Conservation (phyloP, 805 yeast genomes). For the Starmera pachycereana region DNA sequence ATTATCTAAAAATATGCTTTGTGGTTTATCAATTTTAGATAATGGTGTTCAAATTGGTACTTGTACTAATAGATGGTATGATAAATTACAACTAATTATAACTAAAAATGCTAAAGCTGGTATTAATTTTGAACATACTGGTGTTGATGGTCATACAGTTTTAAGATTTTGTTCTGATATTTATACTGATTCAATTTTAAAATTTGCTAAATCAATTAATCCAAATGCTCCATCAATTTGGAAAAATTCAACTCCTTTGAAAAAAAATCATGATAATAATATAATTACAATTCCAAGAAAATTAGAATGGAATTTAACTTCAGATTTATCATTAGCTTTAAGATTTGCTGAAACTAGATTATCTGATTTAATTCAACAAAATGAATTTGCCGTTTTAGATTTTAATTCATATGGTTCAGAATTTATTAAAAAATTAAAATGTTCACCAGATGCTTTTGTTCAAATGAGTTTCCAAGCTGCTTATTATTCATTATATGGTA, state of each 20-base stretch:
- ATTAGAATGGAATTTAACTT: constrained; percentile 78
- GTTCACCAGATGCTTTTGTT: constrained; percentile 88
- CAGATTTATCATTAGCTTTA: constrained; percentile 66
- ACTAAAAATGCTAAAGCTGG: constrained; percentile 90
- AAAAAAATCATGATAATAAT: constrained; percentile 33
- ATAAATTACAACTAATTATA: constrained; percentile 77
- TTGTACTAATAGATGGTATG: constrained; percentile 93
- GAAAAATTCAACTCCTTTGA: constrained; percentile 41
- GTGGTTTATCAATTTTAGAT: constrained; percentile 72
- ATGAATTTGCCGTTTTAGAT: constrained; percentile 76
- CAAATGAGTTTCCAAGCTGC: constrained; percentile 94
- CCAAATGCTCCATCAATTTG: constrained; percentile 60
- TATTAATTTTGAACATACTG: constrained; percentile 87
- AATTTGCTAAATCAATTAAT: constrained; percentile 79
- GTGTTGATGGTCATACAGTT: constrained; percentile 94
- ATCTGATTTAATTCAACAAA: constrained; percentile 79
- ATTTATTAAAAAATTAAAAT: constrained; percentile 72
- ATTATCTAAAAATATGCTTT: constrained; percentile 73
- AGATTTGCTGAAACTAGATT: constrained; percentile 87
- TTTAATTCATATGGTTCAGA: constrained; percentile 62
- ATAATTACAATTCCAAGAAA: constrained; percentile 70
- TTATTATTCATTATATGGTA: constrained; percentile 84
- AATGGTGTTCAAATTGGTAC: constrained; percentile 90
- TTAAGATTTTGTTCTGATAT: constrained; percentile 80
- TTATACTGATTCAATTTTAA: constrained; percentile 80